phyloP scores from a whole-genome alignment of 257 asterid genomes.

The Echium plantagineum region DNA sequence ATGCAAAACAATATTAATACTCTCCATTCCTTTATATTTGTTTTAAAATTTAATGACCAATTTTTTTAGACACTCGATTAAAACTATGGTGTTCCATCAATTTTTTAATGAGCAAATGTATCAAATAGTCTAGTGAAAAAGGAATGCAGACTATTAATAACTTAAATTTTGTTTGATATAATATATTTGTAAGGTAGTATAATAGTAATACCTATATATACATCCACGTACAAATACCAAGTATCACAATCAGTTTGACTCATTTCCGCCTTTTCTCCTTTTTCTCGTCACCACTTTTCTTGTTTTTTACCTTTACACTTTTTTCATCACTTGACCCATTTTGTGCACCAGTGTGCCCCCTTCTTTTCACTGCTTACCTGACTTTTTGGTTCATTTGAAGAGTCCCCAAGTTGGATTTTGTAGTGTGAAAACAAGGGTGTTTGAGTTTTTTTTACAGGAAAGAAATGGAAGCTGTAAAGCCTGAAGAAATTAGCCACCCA shows the following conservation, averaged over 20 bases:
- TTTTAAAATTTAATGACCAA: no score
- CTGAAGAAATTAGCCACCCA: conserved; percentile 90
- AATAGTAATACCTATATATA: conserved; percentile 24
- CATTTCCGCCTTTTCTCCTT: conserved; percentile 16
- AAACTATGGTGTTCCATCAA: no score
- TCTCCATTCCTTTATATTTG: no score
- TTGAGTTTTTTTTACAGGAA: neutral
- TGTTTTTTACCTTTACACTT: conserved; percentile 26
- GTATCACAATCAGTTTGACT: conserved; percentile 39
- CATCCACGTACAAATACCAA: conserved; percentile 10
- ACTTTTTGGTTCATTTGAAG: conserved; percentile 14
- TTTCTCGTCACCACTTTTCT: conserved; percentile 23
- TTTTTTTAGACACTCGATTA: no score
- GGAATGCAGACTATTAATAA: no score
- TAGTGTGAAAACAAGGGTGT: conserved; percentile 7
- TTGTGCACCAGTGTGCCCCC: neutral
- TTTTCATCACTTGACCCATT: conserved; percentile 23
- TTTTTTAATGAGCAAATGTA: no score
- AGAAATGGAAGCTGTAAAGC: conserved; percentile 70
- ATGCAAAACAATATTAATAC: no score
- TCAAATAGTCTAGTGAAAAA: no score
- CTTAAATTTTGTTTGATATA: no score
- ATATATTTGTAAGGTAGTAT: no score
- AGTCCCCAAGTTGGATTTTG: conserved; percentile 16
- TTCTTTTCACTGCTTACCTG: neutral